Conservation (phyloP, 2,329 filamentous ascomycete genomes). For the Graphilbum fragrans region DNA sequence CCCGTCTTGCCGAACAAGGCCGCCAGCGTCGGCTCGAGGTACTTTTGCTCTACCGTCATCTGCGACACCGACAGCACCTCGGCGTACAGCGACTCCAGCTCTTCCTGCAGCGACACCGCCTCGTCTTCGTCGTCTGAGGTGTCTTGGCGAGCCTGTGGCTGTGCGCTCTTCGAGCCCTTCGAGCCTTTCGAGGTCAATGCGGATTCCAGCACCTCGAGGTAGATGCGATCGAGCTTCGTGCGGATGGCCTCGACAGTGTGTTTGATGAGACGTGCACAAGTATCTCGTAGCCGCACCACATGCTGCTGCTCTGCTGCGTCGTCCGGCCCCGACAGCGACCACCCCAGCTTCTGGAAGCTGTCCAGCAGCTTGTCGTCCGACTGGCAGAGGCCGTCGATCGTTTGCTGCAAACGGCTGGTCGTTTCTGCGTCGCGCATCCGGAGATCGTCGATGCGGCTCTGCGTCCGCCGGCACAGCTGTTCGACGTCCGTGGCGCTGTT, state of each 20-base stretch:
- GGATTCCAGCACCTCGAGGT: conserved; percentile 33
- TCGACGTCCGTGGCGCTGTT: conserved; percentile 32
- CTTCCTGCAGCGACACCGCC: conserved; percentile 42
- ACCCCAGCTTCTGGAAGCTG: conserved; percentile 53
- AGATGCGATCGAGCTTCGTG: conserved; percentile 42
- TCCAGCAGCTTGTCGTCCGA: conserved; percentile 55
- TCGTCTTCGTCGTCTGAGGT: conserved; percentile 23
- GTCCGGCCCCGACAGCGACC: conserved; percentile 39
- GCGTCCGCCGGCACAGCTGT: conserved; percentile 32
- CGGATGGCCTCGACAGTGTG: conserved; percentile 42
- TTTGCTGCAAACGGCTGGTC: conserved; percentile 31
- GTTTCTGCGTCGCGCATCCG: conserved; percentile 37
- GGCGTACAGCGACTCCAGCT: conserved; percentile 56
- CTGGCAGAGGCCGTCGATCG: conserved; percentile 35
- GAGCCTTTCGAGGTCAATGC: neutral
- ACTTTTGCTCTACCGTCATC: conserved; percentile 58
- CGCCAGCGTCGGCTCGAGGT: conserved; percentile 46
- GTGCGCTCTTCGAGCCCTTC: conserved; percentile 26
- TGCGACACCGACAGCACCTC: conserved; percentile 59
- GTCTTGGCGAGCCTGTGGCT: conserved; percentile 2
- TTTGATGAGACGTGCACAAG: conserved; percentile 45
- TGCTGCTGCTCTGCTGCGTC: conserved; percentile 25
- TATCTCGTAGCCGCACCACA: conserved; percentile 45
- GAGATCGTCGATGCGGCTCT: conserved; percentile 32
- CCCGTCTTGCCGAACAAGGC: conserved; percentile 29